Evolutionary conservation across 148 eudicot species (phyloP), one percentile per base, ranked within the genome.

Genomic region (Euryodendron excelsum): DNA sequence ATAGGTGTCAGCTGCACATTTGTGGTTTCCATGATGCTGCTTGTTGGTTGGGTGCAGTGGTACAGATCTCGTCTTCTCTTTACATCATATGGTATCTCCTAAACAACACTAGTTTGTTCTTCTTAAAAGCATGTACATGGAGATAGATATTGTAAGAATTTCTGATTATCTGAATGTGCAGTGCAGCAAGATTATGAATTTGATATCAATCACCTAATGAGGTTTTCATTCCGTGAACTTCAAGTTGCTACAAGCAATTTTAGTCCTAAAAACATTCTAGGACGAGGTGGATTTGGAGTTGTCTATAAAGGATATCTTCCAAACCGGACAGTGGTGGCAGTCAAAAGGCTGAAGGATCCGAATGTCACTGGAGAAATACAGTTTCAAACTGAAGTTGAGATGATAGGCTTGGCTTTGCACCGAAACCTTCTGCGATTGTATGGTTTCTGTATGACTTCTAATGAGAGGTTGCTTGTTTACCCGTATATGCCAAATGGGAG

Each of bases 401-500:
- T 95, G 97, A 95, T 95, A 44, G 93, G 98, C 45, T 85, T 95
- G 84, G 98, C 97, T 80, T 77, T 95, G 80, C 98, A 95, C 75
- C 84, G 92, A 48, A 95, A 95, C 76, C 92, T 95, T 74, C 73
- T 95, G 47, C 96, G 96, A 8, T 45, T 95, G 17, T 90, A 89
- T 71, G 98, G 98, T 11, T 95, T 92, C 80, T 95, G 98, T 80
- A 89, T 90, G 96, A 89, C 97, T 25, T 80, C 91, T 74, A 81
- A 87, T 41, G 98, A 95, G 84, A 86, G 93, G 61, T 79, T 95
- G 75, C 97, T 95, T 50, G 90, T 95, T 33, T 95, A 95, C 77
- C 98, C 97, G 65, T 95, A 87, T 69, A 93, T 95, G 98, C 90
- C 94, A 58, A 93, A 95, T 86, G 98, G 98, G 21, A 95, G 98